A percentile compares a stretch with the other conserved stretches of the same genome.
These are phyloP conservation scores for Asterionellopsis glacialis DNA, from an alignment of 108 stramenopile species.

Conservation along the genomic window DNA sequence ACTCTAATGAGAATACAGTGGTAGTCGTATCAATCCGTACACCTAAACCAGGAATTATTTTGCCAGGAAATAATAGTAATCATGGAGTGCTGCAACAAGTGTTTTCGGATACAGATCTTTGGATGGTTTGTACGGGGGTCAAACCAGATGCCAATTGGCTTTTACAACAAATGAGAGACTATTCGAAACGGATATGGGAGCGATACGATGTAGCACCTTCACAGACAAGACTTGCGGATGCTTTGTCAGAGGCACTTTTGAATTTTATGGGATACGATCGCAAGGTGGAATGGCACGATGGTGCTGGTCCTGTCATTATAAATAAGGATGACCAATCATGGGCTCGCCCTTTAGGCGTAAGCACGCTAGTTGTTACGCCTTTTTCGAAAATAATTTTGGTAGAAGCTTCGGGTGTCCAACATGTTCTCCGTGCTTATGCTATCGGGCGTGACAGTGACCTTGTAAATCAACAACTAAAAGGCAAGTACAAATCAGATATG, in stretches of 20 bases:
- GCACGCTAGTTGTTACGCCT: constrained; percentile 13
- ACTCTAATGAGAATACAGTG: background rate
- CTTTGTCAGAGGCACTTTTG: constrained; percentile 21
- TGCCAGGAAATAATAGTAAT: background rate
- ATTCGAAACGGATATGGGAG: constrained; percentile 25
- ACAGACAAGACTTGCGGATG: constrained; percentile 2
- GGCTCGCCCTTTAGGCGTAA: constrained; percentile 26
- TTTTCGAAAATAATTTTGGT: background rate
- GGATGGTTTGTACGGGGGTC: constrained; percentile 29
- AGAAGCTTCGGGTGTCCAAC: constrained; percentile 8
- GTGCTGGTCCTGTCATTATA: background rate
- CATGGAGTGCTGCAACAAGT: background rate
- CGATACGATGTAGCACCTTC: constrained; percentile 14
- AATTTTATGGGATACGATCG: constrained; percentile 14
- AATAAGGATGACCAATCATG: constrained; percentile 4
- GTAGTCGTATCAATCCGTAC: background rate
- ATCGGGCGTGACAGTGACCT: background rate
- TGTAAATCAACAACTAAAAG: background rate
- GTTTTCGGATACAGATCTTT: background rate
- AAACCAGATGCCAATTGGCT: constrained; percentile 39
- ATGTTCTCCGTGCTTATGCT: background rate
- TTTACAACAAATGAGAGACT: constrained; percentile 15
- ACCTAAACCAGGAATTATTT: background rate
- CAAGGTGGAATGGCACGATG: constrained; percentile 15
- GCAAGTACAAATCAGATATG: background rate